Evolutionary conservation across 768 basidiomycete genomes (phyloP), one percentile per base, ranked within the genome.

Genomic region (Boletus edulis): DNA sequence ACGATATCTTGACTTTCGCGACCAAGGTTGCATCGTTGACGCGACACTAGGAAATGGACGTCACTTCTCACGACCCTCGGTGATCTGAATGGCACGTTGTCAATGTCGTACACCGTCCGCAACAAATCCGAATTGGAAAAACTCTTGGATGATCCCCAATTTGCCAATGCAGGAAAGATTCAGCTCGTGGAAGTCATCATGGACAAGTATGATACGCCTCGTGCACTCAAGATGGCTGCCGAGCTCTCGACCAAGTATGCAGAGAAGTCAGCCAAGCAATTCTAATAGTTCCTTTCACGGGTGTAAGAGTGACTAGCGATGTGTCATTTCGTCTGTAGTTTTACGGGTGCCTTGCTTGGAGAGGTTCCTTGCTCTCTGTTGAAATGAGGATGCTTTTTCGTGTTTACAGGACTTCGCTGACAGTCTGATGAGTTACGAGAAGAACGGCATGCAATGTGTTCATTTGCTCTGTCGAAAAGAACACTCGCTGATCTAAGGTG

Each of bases 151-250:
- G 77, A 89, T 65, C 54, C 72, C 3, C 66, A 73, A 10, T 95
- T 97, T 64, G 79, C 76, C 3, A 74, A 62, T 20, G 84, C 87
- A 3, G 76, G 83, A 50, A 81, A 81, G 70, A 84, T 90, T 49
- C 89, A 91, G 63, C 73, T 94, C 35, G 86, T 94, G 15, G 92
- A 94, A 72, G 81, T 94, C 10, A 69, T 85, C 55, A 91, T 94
- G 88, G 80, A 76, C 24, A 78, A 76, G 58, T 70, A 78, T 24
- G 92, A 94, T 67, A 88, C 89, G 0, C 91, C 92, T 5, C 71
- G 76, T 37, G 78, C 81, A 35, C 73, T 92, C 57, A 73, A 78
- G 62, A 68, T 76, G 48, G 81, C 84, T 61, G 76, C 81, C 1
- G 83, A 61, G 39, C 15, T 71, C 17, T 46, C 65, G 18, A 44